Evolutionary conservation across 768 basidiomycete species (phyloP), one percentile per base, ranked within the genome.

Genomic region (Termitomyces sp.): DNA sequence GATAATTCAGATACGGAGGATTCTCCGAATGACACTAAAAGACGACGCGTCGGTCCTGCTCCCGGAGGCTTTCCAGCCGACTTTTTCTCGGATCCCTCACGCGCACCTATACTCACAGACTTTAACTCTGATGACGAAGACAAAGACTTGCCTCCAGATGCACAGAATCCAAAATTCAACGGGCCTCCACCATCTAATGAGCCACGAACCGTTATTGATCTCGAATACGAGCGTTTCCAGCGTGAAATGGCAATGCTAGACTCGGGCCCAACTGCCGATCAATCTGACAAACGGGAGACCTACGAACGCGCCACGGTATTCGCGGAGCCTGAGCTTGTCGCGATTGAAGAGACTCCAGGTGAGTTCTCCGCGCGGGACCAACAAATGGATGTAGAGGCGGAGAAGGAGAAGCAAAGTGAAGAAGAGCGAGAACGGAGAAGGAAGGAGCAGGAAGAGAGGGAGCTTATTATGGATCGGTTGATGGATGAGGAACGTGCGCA

Each of bases 401-500:
- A 70, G 54, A 67, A 73, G 17, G 67, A 68, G 46, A 74, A 77
- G 66, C 71, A 75, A 29, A 57, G 63, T 31, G 69, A 74, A 40
- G 80, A 82, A 67, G 83, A 80, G 52, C 77, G 79, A 56, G 69
- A 71, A 56, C 78, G 83, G 67, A 74, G 73, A 66, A 72, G 75
- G 65, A 87, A 80, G 71, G 86, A 87, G 66, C 78, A 78, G 68
- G 91, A 93, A 29, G 92, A 94, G 57, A 79, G 84, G 53, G 91
- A 94, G 66, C 73, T 93, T 61, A 93, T 94, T 48, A 90, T 94
- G 87, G 92, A 93, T 73, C 81, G 92, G 58, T 72, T 94, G 51
- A 61, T 92, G 71, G 92, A 93, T 36, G 92, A 94, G 74, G 92
- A 94, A 71, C 81, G 86, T 59, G 88, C 87, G 37, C 92, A 94